Base-by-base conservation (phyloP, 768 basidiomycete genomes). In the Coprinopsis cinerea region DNA sequence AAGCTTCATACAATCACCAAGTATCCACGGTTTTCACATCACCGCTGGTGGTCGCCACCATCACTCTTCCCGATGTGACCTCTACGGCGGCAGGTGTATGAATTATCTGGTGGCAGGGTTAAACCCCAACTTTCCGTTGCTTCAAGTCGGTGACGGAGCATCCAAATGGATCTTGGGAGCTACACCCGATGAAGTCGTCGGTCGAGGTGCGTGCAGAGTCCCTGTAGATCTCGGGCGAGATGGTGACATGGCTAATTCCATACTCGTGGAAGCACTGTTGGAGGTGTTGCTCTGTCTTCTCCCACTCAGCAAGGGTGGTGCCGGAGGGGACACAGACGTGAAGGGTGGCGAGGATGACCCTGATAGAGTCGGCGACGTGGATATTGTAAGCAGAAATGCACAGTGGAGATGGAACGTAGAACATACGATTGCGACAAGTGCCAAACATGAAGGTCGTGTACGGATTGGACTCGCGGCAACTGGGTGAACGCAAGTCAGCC, bases 381-480 rank as follows among this genome's bases (percentile, higher is more conserved):
- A 50, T 3, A 30, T 44, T 51, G n/a, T n/a, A n/a, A n/a, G 43
- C 34, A 23, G 22, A 41, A 17, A 37, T 43, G 36, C 43, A 18
- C 20, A 46, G 39, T 25, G 40, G 48, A 41, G 37, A 49, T 52
- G n/a, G 26, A 44, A 24, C 26, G 44, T 26, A 26, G 36, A n/a
- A 27, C 5, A 52, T 58, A 78, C 77, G 69, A 70, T 59, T 80
- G 75, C 6, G 77, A 78, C 11, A 80, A 64, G 52, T 78, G 75
- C 78, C 77, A 78, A 18, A 78, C 73, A 57, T 79, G 76, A 30
- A 79, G 59, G 56, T 77, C 76, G 56, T 77, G 77, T 6, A 79
- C 63, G 3, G 74, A 71, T 10, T 70, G 57, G 0, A 79, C 77
- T 47, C 69, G 65, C 2, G 74, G 73, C 42, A 74, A 57, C 76